Evolutionary conservation across 768 basidiomycete species (phyloP).

Genomic region (Rhodotorula kratochvilovae): DNA sequence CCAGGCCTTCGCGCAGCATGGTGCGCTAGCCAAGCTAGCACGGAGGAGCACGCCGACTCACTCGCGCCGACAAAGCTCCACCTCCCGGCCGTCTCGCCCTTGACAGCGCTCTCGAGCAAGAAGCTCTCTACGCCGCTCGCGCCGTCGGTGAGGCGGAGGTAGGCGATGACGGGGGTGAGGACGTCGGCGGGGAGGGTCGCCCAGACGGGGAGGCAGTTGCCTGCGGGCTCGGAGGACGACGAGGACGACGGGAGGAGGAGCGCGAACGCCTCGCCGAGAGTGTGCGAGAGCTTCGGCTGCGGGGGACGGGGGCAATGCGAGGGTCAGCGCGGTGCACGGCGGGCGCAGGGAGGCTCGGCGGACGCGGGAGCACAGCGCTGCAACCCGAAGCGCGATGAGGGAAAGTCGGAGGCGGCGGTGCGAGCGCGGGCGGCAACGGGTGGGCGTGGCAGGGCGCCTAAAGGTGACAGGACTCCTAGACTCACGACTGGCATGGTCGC

Average conservation of each 20-base stretch:
- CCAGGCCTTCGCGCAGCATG: too few relatives aligned
- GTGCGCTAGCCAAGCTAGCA: too few relatives aligned
- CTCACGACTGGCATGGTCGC: background rate
- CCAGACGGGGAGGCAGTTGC: conserved; percentile 90
- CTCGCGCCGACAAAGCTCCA: conserved; percentile 97
- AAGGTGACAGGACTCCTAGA: too few relatives aligned
- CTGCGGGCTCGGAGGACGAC: conserved; percentile 49
- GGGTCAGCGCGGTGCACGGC: background rate
- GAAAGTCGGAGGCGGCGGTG: background rate
- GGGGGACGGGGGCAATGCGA: too few relatives aligned
- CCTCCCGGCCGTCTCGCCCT: conserved; percentile 82
- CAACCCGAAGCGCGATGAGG: background rate
- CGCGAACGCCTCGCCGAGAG: conserved; percentile 23
- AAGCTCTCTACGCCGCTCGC: conserved; percentile 62
- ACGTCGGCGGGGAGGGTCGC: conserved; percentile 91
- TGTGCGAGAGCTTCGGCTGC: conserved; percentile 30
- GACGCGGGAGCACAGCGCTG: background rate
- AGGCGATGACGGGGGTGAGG: conserved; percentile 93
- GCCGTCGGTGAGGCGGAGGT: conserved; percentile 76
- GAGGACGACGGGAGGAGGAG: conserved; percentile 29
- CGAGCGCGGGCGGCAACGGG: too few relatives aligned
- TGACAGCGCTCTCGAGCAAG: conserved; percentile 84
- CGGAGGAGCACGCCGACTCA: conserved; percentile 51
- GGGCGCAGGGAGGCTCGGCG: background rate
- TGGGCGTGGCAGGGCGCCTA: too few relatives aligned